Evolutionary conservation across 345 rosid species (phyloP).

Genomic region (Brassica rapa): DNA sequence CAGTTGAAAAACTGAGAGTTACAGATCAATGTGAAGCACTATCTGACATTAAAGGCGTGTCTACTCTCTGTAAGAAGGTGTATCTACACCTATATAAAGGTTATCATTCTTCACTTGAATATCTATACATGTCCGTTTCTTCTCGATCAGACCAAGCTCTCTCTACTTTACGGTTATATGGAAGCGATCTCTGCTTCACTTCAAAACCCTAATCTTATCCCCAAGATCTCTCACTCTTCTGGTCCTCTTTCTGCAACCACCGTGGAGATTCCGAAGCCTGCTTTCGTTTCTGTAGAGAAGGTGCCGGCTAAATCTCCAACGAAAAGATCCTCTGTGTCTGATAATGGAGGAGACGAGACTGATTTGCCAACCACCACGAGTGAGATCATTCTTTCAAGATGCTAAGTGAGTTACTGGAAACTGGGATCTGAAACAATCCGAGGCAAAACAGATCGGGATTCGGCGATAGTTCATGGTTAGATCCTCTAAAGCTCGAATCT

Average conservation of each 20-base stretch:
- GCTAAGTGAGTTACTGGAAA: slow-evolving; percentile 69
- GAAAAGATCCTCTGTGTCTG: slow-evolving; percentile 23
- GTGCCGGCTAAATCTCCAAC: slow-evolving; percentile 4
- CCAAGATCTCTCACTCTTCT: slow-evolving; percentile 19
- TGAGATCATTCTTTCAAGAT: slow-evolving; percentile 44
- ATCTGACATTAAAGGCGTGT: no score
- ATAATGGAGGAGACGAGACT: slow-evolving; percentile 27
- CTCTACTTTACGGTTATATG: not conserved
- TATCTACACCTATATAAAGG: not conserved
- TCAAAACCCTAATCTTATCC: slow-evolving; percentile 43
- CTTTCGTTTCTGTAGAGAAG: not conserved
- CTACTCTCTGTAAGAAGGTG: not conserved
- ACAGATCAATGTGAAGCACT: no score
- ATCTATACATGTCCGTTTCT: not conserved
- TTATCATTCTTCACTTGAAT: not conserved
- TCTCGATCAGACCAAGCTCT: not conserved
- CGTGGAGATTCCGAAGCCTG: slow-evolving; percentile 30
- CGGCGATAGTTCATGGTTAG: slow-evolving; percentile 91
- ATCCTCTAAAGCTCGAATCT: not conserved
- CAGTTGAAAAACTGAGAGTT: no score
- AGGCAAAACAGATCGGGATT: slow-evolving; percentile 85
- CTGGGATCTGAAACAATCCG: slow-evolving; percentile 86
- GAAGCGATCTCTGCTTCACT: slow-evolving; percentile 33
- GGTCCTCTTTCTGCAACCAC: slow-evolving; percentile 43
- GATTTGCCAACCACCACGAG: slow-evolving; percentile 25